Evolutionary conservation across 257 asterid species (phyloP), one percentile per base, ranked within the genome.

Genomic region (Capsicum rhomboideum): DNA sequence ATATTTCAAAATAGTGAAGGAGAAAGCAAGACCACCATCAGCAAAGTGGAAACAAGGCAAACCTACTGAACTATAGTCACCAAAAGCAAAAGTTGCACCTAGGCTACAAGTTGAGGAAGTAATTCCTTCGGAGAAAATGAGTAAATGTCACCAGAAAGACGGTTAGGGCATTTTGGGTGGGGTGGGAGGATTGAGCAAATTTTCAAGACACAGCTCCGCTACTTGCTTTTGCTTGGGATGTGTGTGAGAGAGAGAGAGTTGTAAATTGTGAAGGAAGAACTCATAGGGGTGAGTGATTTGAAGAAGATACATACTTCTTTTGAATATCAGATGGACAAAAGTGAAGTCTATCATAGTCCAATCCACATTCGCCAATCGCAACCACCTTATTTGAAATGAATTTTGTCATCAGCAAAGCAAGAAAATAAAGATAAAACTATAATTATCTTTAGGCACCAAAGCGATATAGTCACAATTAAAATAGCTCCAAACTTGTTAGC

Each of bases 311-410:
- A 28, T 90, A 96, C 99, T 92, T 94, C 89, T 93, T 91, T 85
- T 96, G 99, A 90, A 89, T 88, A 63, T 94, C 97, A 63, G 95
- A 82, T 16, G 97, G 89, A 89, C 98, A 96, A 88, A 94, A 96
- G 83, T 93, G 98, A 88, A 92, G 98, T 88, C 99, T 89, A 84
- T 96, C 99, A 83, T 96, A 96, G 80, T 96, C 99, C 93, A 96
- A 87, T 85, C 99, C 99, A 84, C 99, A 96, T 88, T 96, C 99
- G 66, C 98, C 99, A 88, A 96, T 90, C 46, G 99, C 99, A 91
- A 96, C 99, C 88, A 96, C 98, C 98, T 94, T 91, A 90, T 92
- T 86, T 85, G 90, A 85, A 83, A 87, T 59, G 54, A 91, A 44
- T 44, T 72, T 42, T 42, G 58, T 72, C n/a, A 1, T 72, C 52